Base-by-base conservation (phyloP, 176 grass and related monocot species). In the Chrysopogon serrulatus region DNA sequence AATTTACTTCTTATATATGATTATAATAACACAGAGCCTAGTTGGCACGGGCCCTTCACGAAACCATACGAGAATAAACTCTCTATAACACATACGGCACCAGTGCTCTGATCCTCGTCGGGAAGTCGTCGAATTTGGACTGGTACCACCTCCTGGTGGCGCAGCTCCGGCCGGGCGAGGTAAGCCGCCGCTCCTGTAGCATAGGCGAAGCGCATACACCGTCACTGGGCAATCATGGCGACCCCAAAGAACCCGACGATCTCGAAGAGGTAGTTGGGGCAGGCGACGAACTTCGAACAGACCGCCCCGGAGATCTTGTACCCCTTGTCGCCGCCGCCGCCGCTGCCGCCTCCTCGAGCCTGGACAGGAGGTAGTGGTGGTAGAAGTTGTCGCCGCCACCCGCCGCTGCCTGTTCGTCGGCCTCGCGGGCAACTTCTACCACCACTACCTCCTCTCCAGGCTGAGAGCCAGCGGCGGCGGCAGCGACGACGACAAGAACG, bases 231-330 rank as follows among this genome's bases (percentile, higher is more conserved):
- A 74, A 97, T 94, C 83, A 92, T 76, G 11, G 88, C 51, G 27
- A 97, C 56, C 14, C 95, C 95, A 5, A 92, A 70, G 69, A 92
- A 92, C 5, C 45, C 86, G 2, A 85, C 3, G 68, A 97, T 92
- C 73, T 97, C 95, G 61, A 97, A 97, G 33, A 97, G 88, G 76
- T 97, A 97, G 44, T 94, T 83, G 2, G 92, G 92, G 70, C 92
- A 94, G 8, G 84, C 39, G 24, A 92, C 83, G 27, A 92, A 68
- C n/a, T n/a, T 76, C 54, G 11, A 94, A 97, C 26, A 97, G 81
- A 3, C 92, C 92, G 1, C 92, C 92, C 7, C 24, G 8, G 95
- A 88, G 49, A 97, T 97, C 82, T 84, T 94, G 86, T 97, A 94
- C 10, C 41, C 44, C 51, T 85, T 87, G 6, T 89, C 84, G n/a